These are phyloP conservation scores for Neonectria coccinea DNA, from an alignment of 2,329 filamentous ascomycete genomes.

Conservation along the genomic window DNA sequence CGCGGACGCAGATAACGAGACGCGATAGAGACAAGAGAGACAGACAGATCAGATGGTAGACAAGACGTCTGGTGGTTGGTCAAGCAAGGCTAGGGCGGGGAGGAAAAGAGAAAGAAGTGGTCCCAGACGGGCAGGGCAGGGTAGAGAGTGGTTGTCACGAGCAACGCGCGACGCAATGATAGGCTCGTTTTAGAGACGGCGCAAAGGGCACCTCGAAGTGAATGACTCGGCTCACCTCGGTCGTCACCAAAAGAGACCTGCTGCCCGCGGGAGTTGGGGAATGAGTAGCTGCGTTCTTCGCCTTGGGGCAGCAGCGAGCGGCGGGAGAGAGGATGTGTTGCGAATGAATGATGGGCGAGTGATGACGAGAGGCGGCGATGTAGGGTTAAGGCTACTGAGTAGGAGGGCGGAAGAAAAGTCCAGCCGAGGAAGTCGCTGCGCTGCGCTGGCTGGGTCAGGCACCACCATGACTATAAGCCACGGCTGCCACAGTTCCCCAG, in stretches of 20 bases:
- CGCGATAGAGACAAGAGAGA: slow-evolving; percentile 25
- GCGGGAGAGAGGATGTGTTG: slow-evolving; percentile 26
- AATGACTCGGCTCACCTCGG: slow-evolving; percentile 50
- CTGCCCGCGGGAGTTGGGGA: slow-evolving; percentile 26
- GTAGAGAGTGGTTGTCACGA: slow-evolving; percentile 46
- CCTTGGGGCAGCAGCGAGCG: slow-evolving; percentile 13
- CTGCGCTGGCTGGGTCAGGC: slow-evolving; percentile 2
- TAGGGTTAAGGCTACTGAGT: slow-evolving; percentile 32
- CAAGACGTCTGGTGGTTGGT: slow-evolving; percentile 40
- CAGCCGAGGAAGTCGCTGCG: slow-evolving; percentile 36
- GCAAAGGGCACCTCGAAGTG: slow-evolving; percentile 47
- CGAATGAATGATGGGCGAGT: slow-evolving; percentile 30
- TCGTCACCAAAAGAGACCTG: slow-evolving; percentile 33
- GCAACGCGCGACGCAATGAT: slow-evolving; percentile 45
- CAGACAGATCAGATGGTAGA: slow-evolving; percentile 24
- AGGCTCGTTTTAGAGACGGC: slow-evolving; percentile 42
- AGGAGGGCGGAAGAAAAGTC: slow-evolving; percentile 35
- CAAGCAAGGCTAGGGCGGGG: slow-evolving; percentile 37
- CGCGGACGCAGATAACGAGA: slow-evolving; percentile 27
- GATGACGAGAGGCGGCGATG: slow-evolving; percentile 30
- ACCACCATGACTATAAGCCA: slow-evolving; percentile 18
- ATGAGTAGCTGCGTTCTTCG: slow-evolving; percentile 16
- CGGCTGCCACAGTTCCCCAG: slow-evolving; percentile 9
- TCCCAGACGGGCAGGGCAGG: slow-evolving; percentile 38
- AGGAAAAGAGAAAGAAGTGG: slow-evolving; percentile 42